These are phyloP conservation scores for Phytophthora ohioensis DNA, from an alignment of 352 stramenopile species.

Conservation along the genomic window DNA sequence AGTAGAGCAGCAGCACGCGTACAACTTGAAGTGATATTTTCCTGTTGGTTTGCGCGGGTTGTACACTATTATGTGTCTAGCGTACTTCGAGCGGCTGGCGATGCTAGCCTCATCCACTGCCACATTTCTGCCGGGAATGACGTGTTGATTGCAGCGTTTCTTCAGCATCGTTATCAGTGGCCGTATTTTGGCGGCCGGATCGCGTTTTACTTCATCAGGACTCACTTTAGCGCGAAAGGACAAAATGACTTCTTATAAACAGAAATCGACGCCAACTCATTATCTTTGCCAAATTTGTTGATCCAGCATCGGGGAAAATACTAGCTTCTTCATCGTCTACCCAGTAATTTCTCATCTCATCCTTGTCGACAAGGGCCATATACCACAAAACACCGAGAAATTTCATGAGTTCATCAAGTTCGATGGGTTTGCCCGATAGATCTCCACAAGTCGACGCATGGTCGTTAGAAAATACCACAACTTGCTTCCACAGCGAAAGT, in stretches of 20 bases:
- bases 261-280: neutral
- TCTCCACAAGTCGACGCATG: neutral
- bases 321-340: slow-evolving; percentile 1
- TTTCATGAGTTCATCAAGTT: neutral
- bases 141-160: slow-evolving; percentile 11
- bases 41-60: slow-evolving; percentile 36
- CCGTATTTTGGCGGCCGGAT: slow-evolving; percentile 3
- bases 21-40: slow-evolving; percentile 48
- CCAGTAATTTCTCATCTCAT: slow-evolving; percentile 21
- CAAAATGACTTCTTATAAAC: slow-evolving; percentile 16
- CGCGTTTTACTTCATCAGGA: neutral
- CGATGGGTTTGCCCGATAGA: too few relatives aligned
- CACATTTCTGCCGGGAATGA: slow-evolving; percentile 31
- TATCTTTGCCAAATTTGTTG: neutral
- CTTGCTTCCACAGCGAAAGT: neutral
- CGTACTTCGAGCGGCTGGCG: slow-evolving; percentile 35
- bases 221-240: neutral
- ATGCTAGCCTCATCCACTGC: slow-evolving; percentile 40
- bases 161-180: slow-evolving; percentile 37
- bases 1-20: slow-evolving; percentile 38
- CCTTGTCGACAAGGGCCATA: slow-evolving; percentile 7
- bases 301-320: neutral
- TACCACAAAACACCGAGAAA: slow-evolving; percentile 9
- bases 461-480: slow-evolving; percentile 4
- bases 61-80: slow-evolving; percentile 37